Evolutionary conservation across 192 early-diverging fungal species (phyloP).

Genomic region (Oehlia diaphana): DNA sequence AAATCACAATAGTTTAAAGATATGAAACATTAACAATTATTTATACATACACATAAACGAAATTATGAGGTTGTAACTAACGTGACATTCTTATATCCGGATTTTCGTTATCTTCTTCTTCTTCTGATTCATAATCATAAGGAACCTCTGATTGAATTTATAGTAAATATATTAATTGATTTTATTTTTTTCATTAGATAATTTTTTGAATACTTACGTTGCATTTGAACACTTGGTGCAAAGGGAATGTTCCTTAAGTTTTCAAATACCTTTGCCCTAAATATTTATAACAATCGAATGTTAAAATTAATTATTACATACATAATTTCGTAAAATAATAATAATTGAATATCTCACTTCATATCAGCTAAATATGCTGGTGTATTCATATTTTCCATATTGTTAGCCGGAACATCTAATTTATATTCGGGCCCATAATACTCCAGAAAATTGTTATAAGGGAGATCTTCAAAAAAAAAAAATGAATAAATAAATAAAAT

Average conservation of each 20-base stretch:
- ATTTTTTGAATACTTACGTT: constrained; percentile 39
- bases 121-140: constrained; percentile 35
- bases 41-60: neutral
- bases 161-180: neutral
- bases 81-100: constrained; percentile 61
- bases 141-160: constrained; percentile 62
- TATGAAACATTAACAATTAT: neutral
- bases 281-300: neutral
- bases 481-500: too few relatives aligned
- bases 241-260: constrained; percentile 60
- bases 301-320: neutral
- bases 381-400: constrained; percentile 88
- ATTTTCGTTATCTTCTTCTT: constrained; percentile 69
- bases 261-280: constrained; percentile 61
- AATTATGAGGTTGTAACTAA: constrained; percentile 38
- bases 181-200: too few relatives aligned
- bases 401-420: constrained; percentile 84
- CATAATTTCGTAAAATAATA: neutral
- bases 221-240: constrained; percentile 83
- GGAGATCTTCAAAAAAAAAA: constrained; percentile 52
- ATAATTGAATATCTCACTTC: constrained; percentile 47
- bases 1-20: neutral
- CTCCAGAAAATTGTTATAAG: constrained; percentile 86
- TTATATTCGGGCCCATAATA: constrained; percentile 92
- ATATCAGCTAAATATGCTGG: constrained; percentile 83